These are phyloP conservation scores for Cryptococcus maquisensis DNA, from an alignment of 1,284 basidiomycete species.

Conservation along the genomic window DNA sequence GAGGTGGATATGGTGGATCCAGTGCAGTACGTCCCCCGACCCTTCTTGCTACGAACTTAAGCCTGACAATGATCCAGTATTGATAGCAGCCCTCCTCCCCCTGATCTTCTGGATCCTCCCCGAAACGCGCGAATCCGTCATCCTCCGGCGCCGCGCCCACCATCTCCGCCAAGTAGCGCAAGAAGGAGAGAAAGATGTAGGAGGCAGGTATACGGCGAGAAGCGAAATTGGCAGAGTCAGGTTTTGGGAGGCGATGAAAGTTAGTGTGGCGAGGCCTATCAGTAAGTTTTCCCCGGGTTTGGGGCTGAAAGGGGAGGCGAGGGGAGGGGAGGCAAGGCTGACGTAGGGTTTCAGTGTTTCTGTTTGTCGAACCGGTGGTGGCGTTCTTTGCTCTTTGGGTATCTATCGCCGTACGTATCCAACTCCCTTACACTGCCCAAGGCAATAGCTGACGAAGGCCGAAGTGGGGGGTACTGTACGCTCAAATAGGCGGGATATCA, in stretches of 20 bases:
- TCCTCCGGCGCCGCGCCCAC: conserved; percentile 37
- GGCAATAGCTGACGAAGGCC: not conserved
- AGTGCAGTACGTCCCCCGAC: conserved; percentile 52
- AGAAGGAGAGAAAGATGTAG: conserved; percentile 18
- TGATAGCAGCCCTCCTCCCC: conserved; percentile 34
- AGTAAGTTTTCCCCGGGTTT: conserved; percentile 18
- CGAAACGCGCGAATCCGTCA: conserved; percentile 45
- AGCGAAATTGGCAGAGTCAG: conserved; percentile 42
- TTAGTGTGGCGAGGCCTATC: conserved; percentile 35
- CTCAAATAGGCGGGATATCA: conserved; percentile 63
- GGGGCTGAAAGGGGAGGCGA: no score
- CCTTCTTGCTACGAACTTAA: not conserved
- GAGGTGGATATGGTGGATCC: conserved; percentile 80
- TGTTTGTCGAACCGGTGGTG: conserved; percentile 72
- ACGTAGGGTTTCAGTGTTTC: conserved; percentile 52
- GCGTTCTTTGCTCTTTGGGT: conserved; percentile 69
- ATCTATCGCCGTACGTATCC: conserved; percentile 55
- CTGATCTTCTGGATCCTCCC: conserved; percentile 34
- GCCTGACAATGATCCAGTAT: conserved; percentile 11
- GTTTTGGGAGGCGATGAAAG: conserved; percentile 33
- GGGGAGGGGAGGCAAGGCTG: not conserved
- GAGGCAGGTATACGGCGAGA: conserved; percentile 44
- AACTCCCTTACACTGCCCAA: no score
- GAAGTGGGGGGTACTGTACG: conserved; percentile 69
- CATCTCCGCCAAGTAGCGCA: conserved; percentile 38